Percentiles rank a stretch among this genome's conserved stretches.
These are phyloP conservation scores for Aspergillus udagawae DNA, from an alignment of 2,329 filamentous ascomycete species.

Conservation along the genomic window DNA sequence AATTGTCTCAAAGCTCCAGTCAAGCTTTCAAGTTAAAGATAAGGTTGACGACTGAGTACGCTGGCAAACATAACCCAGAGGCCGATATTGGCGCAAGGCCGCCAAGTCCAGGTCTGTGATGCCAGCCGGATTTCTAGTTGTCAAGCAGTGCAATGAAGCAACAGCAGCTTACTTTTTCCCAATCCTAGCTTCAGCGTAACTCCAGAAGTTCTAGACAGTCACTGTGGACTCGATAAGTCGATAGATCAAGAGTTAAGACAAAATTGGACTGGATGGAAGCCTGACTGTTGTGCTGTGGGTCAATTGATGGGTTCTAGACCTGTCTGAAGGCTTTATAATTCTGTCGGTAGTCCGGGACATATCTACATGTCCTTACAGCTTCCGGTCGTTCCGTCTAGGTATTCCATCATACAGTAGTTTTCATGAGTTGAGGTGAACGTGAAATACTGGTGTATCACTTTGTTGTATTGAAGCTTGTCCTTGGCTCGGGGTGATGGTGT, in stretches of 20 bases:
- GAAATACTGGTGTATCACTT: neutral
- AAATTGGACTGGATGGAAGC: neutral
- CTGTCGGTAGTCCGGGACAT: neutral
- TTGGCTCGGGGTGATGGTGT: neutral
- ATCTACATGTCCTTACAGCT: neutral
- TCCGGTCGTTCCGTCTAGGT: neutral
- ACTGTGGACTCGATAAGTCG: neutral
- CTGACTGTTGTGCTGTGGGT: slow-evolving; percentile 4
- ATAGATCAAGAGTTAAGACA: neutral
- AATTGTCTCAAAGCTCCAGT: neutral
- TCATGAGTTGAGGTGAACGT: neutral
- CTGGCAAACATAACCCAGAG: neutral
- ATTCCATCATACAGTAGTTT: neutral
- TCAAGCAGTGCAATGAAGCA: neutral
- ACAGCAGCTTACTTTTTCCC: neutral
- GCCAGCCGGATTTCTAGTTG: neutral
- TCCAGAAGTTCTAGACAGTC: neutral
- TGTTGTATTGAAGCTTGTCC: neutral
- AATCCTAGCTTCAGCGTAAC: neutral
- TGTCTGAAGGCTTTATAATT: neutral
- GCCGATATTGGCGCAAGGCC: neutral
- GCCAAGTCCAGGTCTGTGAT: neutral
- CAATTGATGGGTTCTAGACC: slow-evolving; percentile 9
- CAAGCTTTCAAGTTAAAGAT: neutral
- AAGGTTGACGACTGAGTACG: neutral